Evolutionary conservation across 495 filamentous ascomycete species (phyloP), one percentile per base, ranked within the genome.

Genomic region (Neurospora discreta): DNA sequence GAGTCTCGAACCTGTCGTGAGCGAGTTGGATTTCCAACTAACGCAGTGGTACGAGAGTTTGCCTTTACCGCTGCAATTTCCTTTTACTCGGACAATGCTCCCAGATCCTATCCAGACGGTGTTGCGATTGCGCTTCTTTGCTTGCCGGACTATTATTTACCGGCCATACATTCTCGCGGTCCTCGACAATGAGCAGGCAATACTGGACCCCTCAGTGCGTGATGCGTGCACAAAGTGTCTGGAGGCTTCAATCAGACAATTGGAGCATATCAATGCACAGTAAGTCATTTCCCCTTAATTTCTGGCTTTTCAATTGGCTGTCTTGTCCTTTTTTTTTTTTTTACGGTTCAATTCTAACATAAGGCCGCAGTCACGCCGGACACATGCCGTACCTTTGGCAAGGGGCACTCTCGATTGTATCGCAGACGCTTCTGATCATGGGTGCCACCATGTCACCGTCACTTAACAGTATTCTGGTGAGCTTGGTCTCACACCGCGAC

Each of bases 301-400:
- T 71, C 36, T 36, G 39, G 26, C 26, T 69, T 69, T 68, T 42
- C n/a, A 38, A 76, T 77, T 75, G 69, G 72, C 43, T 26, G 60
- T 73, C 46, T 68, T 67, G 70, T 74, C 73, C 73, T 70, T 71
- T 77, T 75, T 68, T 33, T 70, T 71, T 77, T 75, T 68, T 33
- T 13, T 70, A 44, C 58, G 39, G 69, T 74, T 43, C 73, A 79
- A 80, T 83, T 83, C 82, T 84, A 81, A 85, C 78, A 68, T 80
- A 80, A 82, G 73, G 71, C 79, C 81, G 79, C 78, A 90, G 87
- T 83, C 91, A 92, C 75, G 91, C 91, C 75, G 92, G 92, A 71
- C 92, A 94, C 75, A 90, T 95, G 80, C 92, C 91, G n/a, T 94
- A 94, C 81, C 85, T 94, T 18, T 93, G 91, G 91, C 91, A 93